Base-by-base conservation (phyloP, 2,329 filamentous ascomycete genomes). In the Diaporthe longicolla region DNA sequence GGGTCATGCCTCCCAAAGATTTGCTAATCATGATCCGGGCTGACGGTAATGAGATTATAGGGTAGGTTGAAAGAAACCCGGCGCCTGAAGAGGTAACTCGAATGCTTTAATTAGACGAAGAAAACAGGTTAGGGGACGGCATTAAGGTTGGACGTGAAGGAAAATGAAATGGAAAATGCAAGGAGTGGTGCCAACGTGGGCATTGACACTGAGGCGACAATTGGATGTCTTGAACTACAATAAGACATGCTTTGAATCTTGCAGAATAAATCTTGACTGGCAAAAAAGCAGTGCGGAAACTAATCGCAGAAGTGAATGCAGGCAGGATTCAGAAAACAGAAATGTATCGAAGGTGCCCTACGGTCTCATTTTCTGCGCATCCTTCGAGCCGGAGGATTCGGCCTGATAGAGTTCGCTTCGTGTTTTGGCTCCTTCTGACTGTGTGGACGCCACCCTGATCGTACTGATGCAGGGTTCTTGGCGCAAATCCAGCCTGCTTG, bases 401-500 rank as follows among this genome's bases (percentile, higher is more conserved):
- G 61, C 61, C 29, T 32, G 61, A 52, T 66, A 66, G 43, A 66
- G 61, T 66, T 66, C 50, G 35, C 61, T 52, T 66, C 43, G 43
- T 66, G 61, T 66, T 66, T 66, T 50, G 61, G 35, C 43, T 66
- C 43, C 61, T 37, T 66, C 19, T 29, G n/a, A 65, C 43, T 43
- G 43, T 24, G 21, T 35, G 61, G 26, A 29, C 61, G 61, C 61
- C 61, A 50, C 61, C 26, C 19, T 66, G 61, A 66, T 3, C 19
- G 45, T 24, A 17, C 61, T 66, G 61, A 37, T 52, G 61, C 61
- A 66, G 45, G 43, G 61, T 35, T 8, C 61, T 66, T 52, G 61
- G 61, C 61, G 61, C 24, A 66, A 50, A 43, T 66, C 61, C 26
- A 66, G 61, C 43, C 43, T 37, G 29, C 61, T 66, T 66, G 61